phyloP scores from a whole-genome alignment of 1,284 basidiomycete species.

The Exobasidium rhododendri region DNA sequence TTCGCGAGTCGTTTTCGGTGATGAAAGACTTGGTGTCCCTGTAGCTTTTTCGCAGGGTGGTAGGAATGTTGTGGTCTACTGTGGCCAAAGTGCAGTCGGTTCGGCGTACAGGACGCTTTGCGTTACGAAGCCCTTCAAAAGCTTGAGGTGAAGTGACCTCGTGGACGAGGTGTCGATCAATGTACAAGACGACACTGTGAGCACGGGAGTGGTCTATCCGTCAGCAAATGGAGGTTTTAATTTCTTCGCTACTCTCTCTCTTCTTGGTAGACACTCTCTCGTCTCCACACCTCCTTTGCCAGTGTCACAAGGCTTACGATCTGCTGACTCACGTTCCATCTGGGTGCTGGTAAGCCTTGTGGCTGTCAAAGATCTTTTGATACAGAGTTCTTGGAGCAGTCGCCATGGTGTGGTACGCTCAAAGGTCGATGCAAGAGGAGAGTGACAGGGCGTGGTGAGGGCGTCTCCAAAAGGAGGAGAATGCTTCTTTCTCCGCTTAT shows the following conservation, averaged over 20 bases:
- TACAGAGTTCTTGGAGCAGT: conserved; percentile 40
- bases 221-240: neutral
- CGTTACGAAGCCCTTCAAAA: conserved; percentile 50
- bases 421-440: neutral
- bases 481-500: no score
- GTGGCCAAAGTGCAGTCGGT: conserved; percentile 53
- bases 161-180: conserved; percentile 53
- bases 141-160: conserved; percentile 54
- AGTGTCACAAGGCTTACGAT: neutral
- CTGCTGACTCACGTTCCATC: conserved; percentile 18
- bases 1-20: conserved; percentile 48
- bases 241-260: no score
- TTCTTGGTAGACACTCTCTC: no score
- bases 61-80: conserved; percentile 54
- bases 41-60: conserved; percentile 46
- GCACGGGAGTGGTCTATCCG: conserved; percentile 13
- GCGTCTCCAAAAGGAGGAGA: no score
- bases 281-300: no score
- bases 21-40: conserved; percentile 51
- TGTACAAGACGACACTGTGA: conserved; percentile 52
- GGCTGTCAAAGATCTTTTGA: conserved; percentile 52
- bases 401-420: neutral
- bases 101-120: conserved; percentile 42
- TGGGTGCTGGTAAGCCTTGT: conserved; percentile 21
- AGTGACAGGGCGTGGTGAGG: neutral